Evolutionary conservation across 192 early-diverging fungal species (phyloP), one percentile per base, ranked within the genome.

Genomic region (Coemansia guatemalensis): DNA sequence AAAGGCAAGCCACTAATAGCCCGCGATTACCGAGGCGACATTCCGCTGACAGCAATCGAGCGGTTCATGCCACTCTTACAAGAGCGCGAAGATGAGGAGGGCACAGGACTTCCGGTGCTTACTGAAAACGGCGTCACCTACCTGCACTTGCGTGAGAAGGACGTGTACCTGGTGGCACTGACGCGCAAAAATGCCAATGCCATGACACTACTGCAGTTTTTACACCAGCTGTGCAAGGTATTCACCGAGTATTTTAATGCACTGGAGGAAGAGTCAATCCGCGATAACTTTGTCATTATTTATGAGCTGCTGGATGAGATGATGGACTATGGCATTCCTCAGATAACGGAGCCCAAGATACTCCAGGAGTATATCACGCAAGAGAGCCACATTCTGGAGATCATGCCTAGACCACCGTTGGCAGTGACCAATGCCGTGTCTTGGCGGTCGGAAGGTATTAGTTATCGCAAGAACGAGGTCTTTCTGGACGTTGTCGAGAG

Each of bases 1-100:
- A 99, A 99, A 86, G 97, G 97, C 71, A 99, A 99, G 85, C 92
- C 96, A 56, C 91, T 99, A 58, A 99, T 99, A 73, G 93, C 95
- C 9, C 86, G 97, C 27, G 95, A 97, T 83, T 99, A 97, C 78
- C 88, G 97, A 22, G 97, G 97, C 6, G 97, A 99, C 78, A 95
- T 99, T 69, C 95, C 97, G 62, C 92, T 97, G 88, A 85, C 85
- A 49, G 89, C 94, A 23, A 92, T 96, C 59, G 97, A 99, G 51
- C 95, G 94, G 77, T 99, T 99, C 74, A 94, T 99, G 94, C 94
- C 95, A 12, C 77, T 99, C 70, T 85, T 99, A 27, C 82, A 93
- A 41, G 93, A 95, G 67, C 89, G 87, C 24, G 97, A 99, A 71
- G 92, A 99, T 75, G 93, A 97, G 55, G 90, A 93, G 60, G 89